Percentiles rank a stretch among this genome's conserved stretches.
phyloP scores from a whole-genome alignment of 345 rosid genomes.

The Clarkia xantiana region DNA sequence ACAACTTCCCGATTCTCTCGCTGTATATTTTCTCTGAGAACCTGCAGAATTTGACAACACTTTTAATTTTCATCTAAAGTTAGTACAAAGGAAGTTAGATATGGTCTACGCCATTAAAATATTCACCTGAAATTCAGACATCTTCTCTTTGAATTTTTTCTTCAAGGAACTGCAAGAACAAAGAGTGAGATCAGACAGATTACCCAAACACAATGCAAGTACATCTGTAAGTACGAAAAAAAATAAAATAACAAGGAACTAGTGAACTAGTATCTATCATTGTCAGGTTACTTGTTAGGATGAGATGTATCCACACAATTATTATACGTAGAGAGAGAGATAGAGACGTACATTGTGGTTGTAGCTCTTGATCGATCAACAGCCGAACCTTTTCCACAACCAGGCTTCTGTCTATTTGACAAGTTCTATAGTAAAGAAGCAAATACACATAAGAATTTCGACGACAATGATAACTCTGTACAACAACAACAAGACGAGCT shows the following conservation, averaged over 20 bases:
- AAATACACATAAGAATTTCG: conserved; percentile 6
- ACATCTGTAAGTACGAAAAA: neutral
- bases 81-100: conserved; percentile 2
- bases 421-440: conserved; percentile 36
- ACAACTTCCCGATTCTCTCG: conserved; percentile 92
- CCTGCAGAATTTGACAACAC: conserved; percentile 24
- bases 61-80: conserved; percentile 2
- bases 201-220: neutral
- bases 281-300: neutral
- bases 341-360: conserved; percentile 54
- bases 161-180: conserved; percentile 54
- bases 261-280: neutral
- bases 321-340: neutral
- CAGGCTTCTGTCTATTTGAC: conserved; percentile 72
- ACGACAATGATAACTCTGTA: neutral
- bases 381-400: conserved; percentile 86
- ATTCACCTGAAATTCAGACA: conserved; percentile 77
- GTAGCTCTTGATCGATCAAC: conserved; percentile 81
- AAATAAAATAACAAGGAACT: neutral
- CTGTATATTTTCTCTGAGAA: conserved; percentile 69
- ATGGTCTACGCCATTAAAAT: neutral
- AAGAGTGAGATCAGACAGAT: neutral
- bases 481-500: conserved; percentile 2
- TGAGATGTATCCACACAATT: neutral
- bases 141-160: conserved; percentile 82